These are phyloP conservation scores for Sarocladium oryzae DNA, from an alignment of 2,329 filamentous ascomycete genomes.

Conservation along the genomic window DNA sequence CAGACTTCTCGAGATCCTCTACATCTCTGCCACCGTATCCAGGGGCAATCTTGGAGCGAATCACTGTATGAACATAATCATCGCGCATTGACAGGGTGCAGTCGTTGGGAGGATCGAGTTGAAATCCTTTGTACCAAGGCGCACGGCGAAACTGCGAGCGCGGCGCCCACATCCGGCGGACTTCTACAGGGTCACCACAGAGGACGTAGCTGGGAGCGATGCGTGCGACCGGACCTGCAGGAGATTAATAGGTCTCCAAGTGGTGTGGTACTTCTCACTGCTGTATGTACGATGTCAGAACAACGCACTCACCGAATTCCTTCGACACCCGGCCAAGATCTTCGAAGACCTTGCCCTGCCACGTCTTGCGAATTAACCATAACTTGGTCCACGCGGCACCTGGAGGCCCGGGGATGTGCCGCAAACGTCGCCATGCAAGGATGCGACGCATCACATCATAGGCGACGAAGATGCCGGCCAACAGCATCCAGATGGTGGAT, in stretches of 20 bases:
- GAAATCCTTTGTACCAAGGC: constrained; percentile 41
- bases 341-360: constrained; percentile 1
- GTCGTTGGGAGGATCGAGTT: constrained; percentile 42
- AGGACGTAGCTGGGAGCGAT: constrained; percentile 24
- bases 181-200: constrained; percentile 20
- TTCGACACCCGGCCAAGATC: constrained; percentile 4
- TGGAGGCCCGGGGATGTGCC: constrained; percentile 22
- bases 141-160: constrained; percentile 19
- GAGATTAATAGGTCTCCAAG: constrained; percentile 2
- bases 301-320: constrained; percentile 5
- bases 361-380: constrained; percentile 21
- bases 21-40: constrained; percentile 23
- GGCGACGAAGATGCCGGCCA: constrained; percentile 1
- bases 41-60: constrained; percentile 27
- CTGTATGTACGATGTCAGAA: constrained; percentile 11
- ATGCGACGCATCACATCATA: constrained; percentile 5
- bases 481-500: background rate
- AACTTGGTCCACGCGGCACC: constrained; percentile 21
- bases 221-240: constrained; percentile 20
- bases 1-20: constrained; percentile 21
- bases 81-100: constrained; percentile 44
- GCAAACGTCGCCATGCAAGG: constrained; percentile 14
- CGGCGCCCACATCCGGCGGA: constrained; percentile 23
- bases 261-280: background rate
- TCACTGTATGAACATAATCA: constrained; percentile 32